Evolutionary conservation across 371 early-diverging fungal genomes (phyloP).

Genomic region (Lichtheimia corymbifera): DNA sequence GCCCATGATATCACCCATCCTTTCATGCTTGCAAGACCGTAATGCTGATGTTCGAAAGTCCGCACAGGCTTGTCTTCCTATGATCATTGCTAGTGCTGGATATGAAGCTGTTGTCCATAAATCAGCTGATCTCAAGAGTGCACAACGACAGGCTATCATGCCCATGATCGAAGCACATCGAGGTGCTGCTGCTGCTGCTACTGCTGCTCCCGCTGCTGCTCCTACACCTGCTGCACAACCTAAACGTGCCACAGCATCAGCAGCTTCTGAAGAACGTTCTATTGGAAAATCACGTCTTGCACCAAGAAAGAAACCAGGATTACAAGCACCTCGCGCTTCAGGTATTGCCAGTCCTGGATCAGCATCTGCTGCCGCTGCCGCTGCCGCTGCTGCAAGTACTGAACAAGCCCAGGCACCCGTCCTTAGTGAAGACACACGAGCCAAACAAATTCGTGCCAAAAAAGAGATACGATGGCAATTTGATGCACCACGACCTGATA

Average conservation of each 20-base stretch:
- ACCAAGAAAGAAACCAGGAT: constrained; percentile 11
- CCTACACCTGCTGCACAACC: constrained; percentile 7
- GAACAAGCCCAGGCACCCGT: constrained; percentile 48
- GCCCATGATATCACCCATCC: constrained; percentile 65
- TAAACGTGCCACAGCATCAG: constrained; percentile 4
- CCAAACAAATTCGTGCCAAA: constrained; percentile 71
- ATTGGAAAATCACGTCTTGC: constrained; percentile 1
- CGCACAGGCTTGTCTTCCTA: constrained; percentile 70
- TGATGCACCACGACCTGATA: constrained; percentile 74
- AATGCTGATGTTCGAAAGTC: constrained; percentile 88
- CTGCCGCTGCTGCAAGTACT: constrained; percentile 4
- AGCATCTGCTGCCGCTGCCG: constrained; percentile 20
- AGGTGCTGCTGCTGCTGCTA: constrained; percentile 34
- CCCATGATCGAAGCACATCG: constrained; percentile 70
- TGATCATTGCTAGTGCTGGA: constrained; percentile 62
- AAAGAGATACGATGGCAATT: constrained; percentile 80
- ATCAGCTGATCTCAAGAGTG: constrained; percentile 67
- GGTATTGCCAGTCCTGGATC: constrained; percentile 15
- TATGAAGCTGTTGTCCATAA: constrained; percentile 61
- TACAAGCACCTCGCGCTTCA: constrained; percentile 14
- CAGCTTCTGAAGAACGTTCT: constrained; percentile 12
- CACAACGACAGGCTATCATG: constrained; percentile 66
- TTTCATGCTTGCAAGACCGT: constrained; percentile 86
- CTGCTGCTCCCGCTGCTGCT: constrained; percentile 9
- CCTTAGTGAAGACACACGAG: constrained; percentile 61